Conservation (phyloP, 78 protist genomes). For the Speleostelium caveatum region DNA sequence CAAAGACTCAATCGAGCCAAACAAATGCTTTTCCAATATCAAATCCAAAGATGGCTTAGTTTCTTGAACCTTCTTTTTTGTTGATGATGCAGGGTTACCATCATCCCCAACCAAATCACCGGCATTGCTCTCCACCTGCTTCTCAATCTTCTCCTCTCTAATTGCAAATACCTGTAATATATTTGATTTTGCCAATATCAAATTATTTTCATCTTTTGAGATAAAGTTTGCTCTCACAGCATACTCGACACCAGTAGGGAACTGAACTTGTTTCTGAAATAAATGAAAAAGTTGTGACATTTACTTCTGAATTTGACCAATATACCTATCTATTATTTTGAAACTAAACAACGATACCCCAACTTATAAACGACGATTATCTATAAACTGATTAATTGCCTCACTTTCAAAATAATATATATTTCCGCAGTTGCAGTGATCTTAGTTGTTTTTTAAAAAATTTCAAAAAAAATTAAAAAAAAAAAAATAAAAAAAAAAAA, state of each 20-base stretch:
- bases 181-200: slow-evolving; percentile 44
- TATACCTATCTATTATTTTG: not conserved
- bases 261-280: slow-evolving; percentile 44
- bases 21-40: slow-evolving; percentile 20
- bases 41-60: slow-evolving; percentile 61
- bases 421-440: not conserved
- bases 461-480: too few relatives aligned
- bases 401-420: not conserved
- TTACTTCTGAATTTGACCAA: not conserved
- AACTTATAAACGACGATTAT: too few relatives aligned
- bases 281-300: slow-evolving; percentile 21
- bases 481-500: too few relatives aligned
- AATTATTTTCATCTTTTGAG: not conserved
- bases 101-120: not conserved
- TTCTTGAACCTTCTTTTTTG: not conserved
- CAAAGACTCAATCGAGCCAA: slow-evolving; percentile 52
- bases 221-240: slow-evolving; percentile 48
- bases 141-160: slow-evolving; percentile 29
- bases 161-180: slow-evolving; percentile 46
- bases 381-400: not conserved
- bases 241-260: slow-evolving; percentile 61
- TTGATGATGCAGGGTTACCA: not conserved
- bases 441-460: not conserved
- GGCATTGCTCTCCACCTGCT: not conserved
- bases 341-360: not conserved